Base-by-base conservation (phyloP, 495 filamentous ascomycete genomes). In the Staphylotrichum longicolle region DNA sequence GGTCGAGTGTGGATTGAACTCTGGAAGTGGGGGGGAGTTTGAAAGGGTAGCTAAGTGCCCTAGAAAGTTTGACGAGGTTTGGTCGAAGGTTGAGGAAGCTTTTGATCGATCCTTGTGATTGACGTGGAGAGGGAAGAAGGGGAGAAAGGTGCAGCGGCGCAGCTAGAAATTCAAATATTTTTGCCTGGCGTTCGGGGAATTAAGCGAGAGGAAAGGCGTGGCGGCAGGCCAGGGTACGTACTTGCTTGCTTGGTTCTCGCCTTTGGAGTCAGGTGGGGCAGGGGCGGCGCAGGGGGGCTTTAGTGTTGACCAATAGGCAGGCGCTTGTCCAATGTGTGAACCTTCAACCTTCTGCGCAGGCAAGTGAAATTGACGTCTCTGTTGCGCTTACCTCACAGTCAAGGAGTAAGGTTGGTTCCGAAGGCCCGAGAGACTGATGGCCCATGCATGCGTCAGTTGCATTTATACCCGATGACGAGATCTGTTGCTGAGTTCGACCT, bases 41-140 rank as follows among this genome's bases (percentile, higher is more conserved):
- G 82, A 91, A 81, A 91, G 89, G 89, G 89, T 91, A 89, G 89
- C 89, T 93, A 82, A 73, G 88, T 89, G 89, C 89, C 89, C 89
- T 91, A 93, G 88, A 89, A 79, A 79, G 69, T 65, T 71, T 79
- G 70, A 69, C 58, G 68, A 70, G 63, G 65, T 66, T 66, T 71
- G 70, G 67, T 70, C 68, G 69, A 68, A 65, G 69, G 64, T 70
- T 74, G 71, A 70, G 63, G 69, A 68, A 70, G 66, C 58, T 77
- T 75, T 68, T 68, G 73, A 75, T 72, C 68, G 69, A 73, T 71
- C 72, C 74, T 78, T 76, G 74, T 71, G 74, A 67, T 78, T 78
- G 76, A 71, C 70, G 66, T 64, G 69, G 65, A 68, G 61, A 77
- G 72, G 68, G 74, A 75, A 74, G 74, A 72, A 69, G 69, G 68